Evolutionary conservation across 2,329 filamentous ascomycete species (phyloP), one percentile per base, ranked within the genome.

Genomic region (Phyllosticta paracitricarpa): DNA sequence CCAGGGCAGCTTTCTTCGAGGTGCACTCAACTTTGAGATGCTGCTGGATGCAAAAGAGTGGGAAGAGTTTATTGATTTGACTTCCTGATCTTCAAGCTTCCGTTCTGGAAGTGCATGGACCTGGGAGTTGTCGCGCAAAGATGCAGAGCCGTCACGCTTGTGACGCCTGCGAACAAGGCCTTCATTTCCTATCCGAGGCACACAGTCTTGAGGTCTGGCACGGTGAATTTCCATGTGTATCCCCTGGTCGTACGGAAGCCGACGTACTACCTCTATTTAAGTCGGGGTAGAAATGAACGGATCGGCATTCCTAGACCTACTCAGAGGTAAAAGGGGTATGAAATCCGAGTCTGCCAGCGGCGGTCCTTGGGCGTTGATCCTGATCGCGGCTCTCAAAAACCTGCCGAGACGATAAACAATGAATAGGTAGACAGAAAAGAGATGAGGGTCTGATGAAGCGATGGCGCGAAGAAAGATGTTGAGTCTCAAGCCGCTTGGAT

Each of bases 1-100:
- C 63, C 63, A 64, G 4, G 63, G 63, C 2, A 64, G 35, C 8
- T 53, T 58, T 9, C 59, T 63, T 33, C 56, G 59, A 12, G 56
- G 48, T 14, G 40, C 12, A 12, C 48, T 58, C 25, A 58, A 54
- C 14, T 28, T 14, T 17, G 60, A 62, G 14, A 40, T 48, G 10
- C 52, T n/a, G 10, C 60, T 51, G 33, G 55, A 51, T 24, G 56
- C 40, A n/a, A 48, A 48, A n/a, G 40, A 48, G 14, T 48, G n/a
- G 40, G 7, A 17, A 48, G 40, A 48, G 40, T 3, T 48, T 17
- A 48, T 48, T 17, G 40, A 48, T n/a, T n/a, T 48, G 40, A n/a
- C 4, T n/a, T 48, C 40, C 40, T 48, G 14, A 4, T 48, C n/a
- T 17, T 48, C 17, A 8, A 30, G 28, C 14, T 48, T n/a, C 14